Evolutionary conservation across 192 early-diverging fungal genomes (phyloP).

Genomic region (Diversispora epigaea): DNA sequence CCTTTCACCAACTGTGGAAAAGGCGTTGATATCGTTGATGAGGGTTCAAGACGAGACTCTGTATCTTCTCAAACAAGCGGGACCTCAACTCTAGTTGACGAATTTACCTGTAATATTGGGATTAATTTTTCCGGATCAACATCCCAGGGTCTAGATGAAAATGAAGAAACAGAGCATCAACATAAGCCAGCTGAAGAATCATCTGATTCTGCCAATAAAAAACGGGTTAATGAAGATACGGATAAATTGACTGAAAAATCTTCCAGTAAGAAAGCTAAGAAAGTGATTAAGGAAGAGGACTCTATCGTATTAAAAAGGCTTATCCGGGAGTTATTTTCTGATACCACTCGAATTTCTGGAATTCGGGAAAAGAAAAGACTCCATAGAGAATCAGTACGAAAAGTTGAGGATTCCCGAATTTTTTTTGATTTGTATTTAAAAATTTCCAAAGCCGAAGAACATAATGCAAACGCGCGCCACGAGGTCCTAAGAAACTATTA

Average conservation of each 20-base stretch:
- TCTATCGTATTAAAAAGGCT: too few species aligned
- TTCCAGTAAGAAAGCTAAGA: too few species aligned
- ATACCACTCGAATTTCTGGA: too few species aligned
- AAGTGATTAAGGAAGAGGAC: too few species aligned
- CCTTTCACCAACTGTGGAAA: background rate
- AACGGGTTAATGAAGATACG: too few species aligned
- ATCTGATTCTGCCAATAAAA: background rate
- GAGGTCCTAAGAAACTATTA: background rate
- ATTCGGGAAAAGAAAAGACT: too few species aligned
- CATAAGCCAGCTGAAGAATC: background rate
- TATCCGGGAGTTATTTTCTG: too few species aligned
- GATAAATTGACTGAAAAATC: too few species aligned
- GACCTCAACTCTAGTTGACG: background rate
- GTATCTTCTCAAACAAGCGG: background rate
- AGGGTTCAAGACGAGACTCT: background rate
- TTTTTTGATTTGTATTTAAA: conserved; percentile 19
- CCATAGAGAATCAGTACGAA: too few species aligned
- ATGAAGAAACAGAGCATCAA: background rate
- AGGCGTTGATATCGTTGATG: background rate
- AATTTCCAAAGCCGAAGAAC: conserved; percentile 18
- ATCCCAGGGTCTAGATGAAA: background rate
- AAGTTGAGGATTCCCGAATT: conserved; percentile 7
- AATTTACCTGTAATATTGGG: background rate
- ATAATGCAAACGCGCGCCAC: conserved; percentile 8
- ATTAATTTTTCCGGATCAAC: background rate